phyloP scores from a whole-genome alignment of 192 early-diverging fungal genomes.

The Dispira simplex region DNA sequence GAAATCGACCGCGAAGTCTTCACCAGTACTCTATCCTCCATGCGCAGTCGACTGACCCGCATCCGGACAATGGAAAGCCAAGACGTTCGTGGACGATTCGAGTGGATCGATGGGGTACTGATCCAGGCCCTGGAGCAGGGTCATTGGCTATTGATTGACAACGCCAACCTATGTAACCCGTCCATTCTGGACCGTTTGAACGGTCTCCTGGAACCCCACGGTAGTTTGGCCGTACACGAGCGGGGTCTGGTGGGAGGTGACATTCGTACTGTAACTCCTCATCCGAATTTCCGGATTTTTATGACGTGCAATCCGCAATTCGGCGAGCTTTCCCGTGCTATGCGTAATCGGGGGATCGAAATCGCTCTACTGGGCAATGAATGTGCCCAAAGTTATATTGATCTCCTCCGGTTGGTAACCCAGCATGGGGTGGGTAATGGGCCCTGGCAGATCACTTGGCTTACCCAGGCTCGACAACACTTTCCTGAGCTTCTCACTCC shows the following conservation, averaged over 20 bases:
- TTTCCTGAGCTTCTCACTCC: not conserved
- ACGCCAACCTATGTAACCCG: conserved; percentile 89
- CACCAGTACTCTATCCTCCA: not conserved
- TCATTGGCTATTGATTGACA: conserved; percentile 89
- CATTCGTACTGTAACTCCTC: conserved; percentile 39
- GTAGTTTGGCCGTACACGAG: conserved; percentile 79
- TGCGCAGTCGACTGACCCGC: not conserved
- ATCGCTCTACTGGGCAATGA: conserved; percentile 46
- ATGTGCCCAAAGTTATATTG: conserved; percentile 28
- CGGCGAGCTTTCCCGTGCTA: conserved; percentile 91
- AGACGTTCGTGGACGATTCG: conserved; percentile 67
- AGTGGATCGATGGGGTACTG: conserved; percentile 94
- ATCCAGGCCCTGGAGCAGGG: conserved; percentile 81
- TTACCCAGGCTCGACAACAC: not conserved
- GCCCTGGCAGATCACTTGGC: not conserved
- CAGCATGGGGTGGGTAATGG: not conserved
- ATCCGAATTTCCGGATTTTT: conserved; percentile 85
- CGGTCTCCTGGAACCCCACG: conserved; percentile 77
- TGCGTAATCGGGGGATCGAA: conserved; percentile 97
- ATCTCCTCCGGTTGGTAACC: conserved; percentile 23
- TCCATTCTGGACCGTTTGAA: conserved; percentile 94
- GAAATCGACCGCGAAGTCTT: conserved; percentile 16
- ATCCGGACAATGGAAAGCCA: conserved; percentile 28
- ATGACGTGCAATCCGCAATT: conserved; percentile 86
- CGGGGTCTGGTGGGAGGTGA: conserved; percentile 71